Conservation (phyloP, 78 protist genomes). For the Dictyostelium intermedium region DNA sequence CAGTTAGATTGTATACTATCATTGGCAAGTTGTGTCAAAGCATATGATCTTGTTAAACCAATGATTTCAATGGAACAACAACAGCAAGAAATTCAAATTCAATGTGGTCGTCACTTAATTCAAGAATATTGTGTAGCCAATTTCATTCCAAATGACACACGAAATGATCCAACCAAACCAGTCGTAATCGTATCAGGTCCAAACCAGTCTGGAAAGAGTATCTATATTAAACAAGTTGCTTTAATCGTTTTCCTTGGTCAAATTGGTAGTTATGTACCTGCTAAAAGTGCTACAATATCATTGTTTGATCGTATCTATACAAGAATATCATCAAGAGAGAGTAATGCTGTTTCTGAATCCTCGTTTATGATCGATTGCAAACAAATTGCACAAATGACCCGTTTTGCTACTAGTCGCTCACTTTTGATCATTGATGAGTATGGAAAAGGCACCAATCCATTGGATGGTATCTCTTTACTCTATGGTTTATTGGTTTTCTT, state of each 20-base stretch:
- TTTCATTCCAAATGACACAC: constrained; percentile 62
- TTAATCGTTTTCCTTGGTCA: constrained; percentile 43
- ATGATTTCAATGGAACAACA: not conserved
- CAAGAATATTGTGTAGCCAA: constrained; percentile 26
- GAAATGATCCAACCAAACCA: not conserved
- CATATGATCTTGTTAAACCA: not conserved
- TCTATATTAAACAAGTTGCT: constrained; percentile 55
- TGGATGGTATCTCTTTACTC: constrained; percentile 49
- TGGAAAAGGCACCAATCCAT: constrained; percentile 68
- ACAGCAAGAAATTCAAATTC: not conserved
- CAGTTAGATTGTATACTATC: constrained; percentile 44
- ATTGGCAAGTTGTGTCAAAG: not conserved
- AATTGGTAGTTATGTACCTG: constrained; percentile 58
- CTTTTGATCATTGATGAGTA: constrained; percentile 52
- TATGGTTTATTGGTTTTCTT: constrained; percentile 28
- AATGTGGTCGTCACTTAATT: constrained; percentile 43
- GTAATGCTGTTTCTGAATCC: constrained; percentile 47
- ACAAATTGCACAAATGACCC: constrained; percentile 66
- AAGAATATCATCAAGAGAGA: constrained; percentile 57
- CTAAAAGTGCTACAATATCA: constrained; percentile 10
- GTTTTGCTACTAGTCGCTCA: constrained; percentile 19
- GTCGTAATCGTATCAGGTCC: constrained; percentile 29
- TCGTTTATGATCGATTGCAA: constrained; percentile 76
- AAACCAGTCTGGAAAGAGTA: constrained; percentile 66
- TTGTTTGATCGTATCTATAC: constrained; percentile 56